Evolutionary conservation across 768 basidiomycete species (phyloP).

Genomic region (Hydnomerulius pinastri): DNA sequence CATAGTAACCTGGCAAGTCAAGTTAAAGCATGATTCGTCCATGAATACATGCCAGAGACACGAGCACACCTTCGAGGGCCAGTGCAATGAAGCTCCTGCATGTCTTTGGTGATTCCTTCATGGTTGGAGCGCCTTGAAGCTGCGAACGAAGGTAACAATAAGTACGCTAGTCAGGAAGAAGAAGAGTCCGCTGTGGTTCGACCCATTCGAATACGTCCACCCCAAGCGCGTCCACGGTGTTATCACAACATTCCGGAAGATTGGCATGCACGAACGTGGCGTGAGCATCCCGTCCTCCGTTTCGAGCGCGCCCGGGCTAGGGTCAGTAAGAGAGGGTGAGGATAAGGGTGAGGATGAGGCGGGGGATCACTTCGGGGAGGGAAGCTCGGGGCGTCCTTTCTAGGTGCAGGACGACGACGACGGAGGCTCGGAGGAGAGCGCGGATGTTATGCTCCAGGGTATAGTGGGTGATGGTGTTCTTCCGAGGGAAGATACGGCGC

Average conservation of each 20-base stretch:
- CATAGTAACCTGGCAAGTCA: constrained; percentile 83
- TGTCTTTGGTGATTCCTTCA: constrained; percentile 95
- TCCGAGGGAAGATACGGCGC: constrained; percentile 59
- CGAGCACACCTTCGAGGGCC: constrained; percentile 81
- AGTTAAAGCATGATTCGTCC: no score
- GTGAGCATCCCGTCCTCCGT: constrained; percentile 32
- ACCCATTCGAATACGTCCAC: constrained; percentile 34
- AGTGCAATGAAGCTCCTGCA: constrained; percentile 89
- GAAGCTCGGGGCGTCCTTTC: neutral
- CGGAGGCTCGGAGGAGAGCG: constrained; percentile 12
- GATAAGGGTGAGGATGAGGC: constrained; percentile 1
- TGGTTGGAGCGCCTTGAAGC: no score
- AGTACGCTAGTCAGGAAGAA: constrained; percentile 8
- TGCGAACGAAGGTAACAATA: neutral
- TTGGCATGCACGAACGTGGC: constrained; percentile 35
- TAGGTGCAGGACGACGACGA: neutral
- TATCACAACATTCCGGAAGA: constrained; percentile 69
- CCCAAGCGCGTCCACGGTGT: constrained; percentile 53
- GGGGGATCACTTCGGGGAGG: neutral
- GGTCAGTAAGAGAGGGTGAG: constrained; percentile 22
- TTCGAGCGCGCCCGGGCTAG: constrained; percentile 28
- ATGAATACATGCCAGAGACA: neutral
- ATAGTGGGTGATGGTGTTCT: constrained; percentile 10
- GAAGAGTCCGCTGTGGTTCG: constrained; percentile 11
- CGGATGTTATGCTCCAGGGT: neutral